Conservation (phyloP, 2,329 filamentous ascomycete genomes). For the Kalmusia sp. region DNA sequence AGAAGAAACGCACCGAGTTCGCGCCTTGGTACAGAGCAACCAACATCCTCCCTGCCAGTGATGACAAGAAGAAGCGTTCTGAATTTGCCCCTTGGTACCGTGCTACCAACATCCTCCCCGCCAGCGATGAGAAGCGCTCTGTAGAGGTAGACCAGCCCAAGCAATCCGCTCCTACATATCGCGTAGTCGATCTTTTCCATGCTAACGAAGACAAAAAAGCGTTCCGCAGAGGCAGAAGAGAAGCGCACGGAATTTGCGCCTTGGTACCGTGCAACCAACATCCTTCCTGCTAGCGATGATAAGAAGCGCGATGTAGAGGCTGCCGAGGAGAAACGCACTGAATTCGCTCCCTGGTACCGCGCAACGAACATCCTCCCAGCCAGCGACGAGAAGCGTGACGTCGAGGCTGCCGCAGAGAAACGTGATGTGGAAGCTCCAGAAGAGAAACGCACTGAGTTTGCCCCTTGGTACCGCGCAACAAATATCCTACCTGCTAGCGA, state of each 20-base stretch:
- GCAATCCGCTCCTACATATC: background rate
- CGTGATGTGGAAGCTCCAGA: no score
- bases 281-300: background rate
- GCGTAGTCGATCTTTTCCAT: background rate
- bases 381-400: conserved; percentile 1
- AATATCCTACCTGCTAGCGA: conserved; percentile 2
- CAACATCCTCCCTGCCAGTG: background rate
- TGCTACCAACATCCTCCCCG: conserved; percentile 7
- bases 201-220: conserved; percentile 3
- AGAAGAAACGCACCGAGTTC: conserved; percentile 2
- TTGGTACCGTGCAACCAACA: conserved; percentile 2
- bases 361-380: conserved; percentile 1
- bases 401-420: no score
- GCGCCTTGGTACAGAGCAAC: conserved; percentile 2
- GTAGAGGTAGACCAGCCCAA: background rate
- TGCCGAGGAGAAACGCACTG: background rate
- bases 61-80: background rate
- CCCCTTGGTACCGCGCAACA: conserved; percentile 1
- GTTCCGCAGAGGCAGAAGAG: background rate
- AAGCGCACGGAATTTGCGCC: background rate
- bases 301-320: background rate
- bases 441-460: conserved; percentile 1
- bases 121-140: conserved; percentile 5
- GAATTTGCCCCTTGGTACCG: background rate
- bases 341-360: conserved; percentile 6